A percentile compares a stretch with the other conserved stretches of the same genome.
Evolutionary conservation across 148 eudicot genomes (phyloP).

Genomic region (Nepenthes mirabilis): DNA sequence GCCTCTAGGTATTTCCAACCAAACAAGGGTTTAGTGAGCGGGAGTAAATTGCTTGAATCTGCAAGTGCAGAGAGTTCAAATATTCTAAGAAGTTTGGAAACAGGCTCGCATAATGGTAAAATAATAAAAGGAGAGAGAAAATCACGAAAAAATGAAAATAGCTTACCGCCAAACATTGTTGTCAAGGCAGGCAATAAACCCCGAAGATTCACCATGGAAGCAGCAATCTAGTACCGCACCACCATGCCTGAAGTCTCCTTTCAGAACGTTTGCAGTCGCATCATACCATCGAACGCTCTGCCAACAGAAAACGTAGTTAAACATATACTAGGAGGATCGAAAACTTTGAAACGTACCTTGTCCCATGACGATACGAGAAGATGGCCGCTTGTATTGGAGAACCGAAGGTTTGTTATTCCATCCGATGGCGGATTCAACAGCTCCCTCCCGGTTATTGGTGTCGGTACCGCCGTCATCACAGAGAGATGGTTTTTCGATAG

Average conservation of each 20-base stretch:
- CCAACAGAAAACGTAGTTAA: background rate
- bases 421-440: slow-evolving; percentile 71
- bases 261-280: slow-evolving; percentile 65
- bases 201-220: slow-evolving; percentile 85
- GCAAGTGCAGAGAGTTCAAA: too few species aligned
- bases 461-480: slow-evolving; percentile 41
- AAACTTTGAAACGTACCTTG: slow-evolving; percentile 21
- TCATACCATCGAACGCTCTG: slow-evolving; percentile 82
- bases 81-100: too few species aligned
- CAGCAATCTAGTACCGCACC: slow-evolving; percentile 90
- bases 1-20: too few species aligned
- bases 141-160: background rate
- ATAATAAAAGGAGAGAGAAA: too few species aligned
- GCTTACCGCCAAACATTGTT: slow-evolving; percentile 67
- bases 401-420: slow-evolving; percentile 64
- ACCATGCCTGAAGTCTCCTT: slow-evolving; percentile 88
- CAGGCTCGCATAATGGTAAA: too few species aligned
- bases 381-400: slow-evolving; percentile 73
- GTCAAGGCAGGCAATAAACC: slow-evolving; percentile 74
- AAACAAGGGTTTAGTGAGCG: too few species aligned
- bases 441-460: slow-evolving; percentile 51
- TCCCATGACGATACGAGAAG: slow-evolving; percentile 96
- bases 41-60: too few species aligned
- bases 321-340: background rate
- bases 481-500: too few species aligned